Evolutionary conservation across 2,329 filamentous ascomycete species (phyloP).

Genomic region (Chaetomium sp.): DNA sequence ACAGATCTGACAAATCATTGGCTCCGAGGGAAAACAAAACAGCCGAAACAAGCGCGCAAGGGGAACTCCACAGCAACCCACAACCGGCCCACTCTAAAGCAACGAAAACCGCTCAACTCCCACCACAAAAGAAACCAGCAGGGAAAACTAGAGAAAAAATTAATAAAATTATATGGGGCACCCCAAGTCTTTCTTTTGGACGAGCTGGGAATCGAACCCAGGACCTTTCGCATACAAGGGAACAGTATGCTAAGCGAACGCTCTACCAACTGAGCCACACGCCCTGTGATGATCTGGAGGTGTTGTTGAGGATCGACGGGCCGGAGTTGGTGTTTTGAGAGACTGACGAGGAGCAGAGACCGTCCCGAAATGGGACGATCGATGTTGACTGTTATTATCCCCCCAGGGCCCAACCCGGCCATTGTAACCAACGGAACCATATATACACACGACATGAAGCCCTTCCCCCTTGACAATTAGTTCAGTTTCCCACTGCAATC

Average conservation of each 20-base stretch:
- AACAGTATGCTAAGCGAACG: slow-evolving; percentile 18
- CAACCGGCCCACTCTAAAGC: neutral
- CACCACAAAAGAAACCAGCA: neutral
- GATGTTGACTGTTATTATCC: neutral
- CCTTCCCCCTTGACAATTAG: too few species aligned
- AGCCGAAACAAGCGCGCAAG: too few species aligned
- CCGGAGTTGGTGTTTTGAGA: neutral
- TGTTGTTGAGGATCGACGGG: neutral
- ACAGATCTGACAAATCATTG: too few species aligned
- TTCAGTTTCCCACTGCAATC: neutral
- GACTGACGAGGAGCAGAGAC: neutral
- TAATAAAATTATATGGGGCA: neutral
- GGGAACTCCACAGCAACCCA: neutral
- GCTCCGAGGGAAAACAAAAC: too few species aligned
- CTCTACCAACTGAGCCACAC: slow-evolving; percentile 21
- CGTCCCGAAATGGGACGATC: neutral
- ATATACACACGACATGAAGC: neutral
- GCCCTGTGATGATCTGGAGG: slow-evolving; percentile 5
- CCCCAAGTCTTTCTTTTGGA: neutral
- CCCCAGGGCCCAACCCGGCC: too few species aligned
- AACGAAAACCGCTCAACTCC: neutral
- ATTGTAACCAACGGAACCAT: neutral
- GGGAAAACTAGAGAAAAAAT: neutral
- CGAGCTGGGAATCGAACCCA: slow-evolving; percentile 19
- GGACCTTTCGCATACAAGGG: slow-evolving; percentile 17